Conservation (phyloP, 225 moss, liverwort and hornwort genomes). For the Anthoceros angustus region DNA sequence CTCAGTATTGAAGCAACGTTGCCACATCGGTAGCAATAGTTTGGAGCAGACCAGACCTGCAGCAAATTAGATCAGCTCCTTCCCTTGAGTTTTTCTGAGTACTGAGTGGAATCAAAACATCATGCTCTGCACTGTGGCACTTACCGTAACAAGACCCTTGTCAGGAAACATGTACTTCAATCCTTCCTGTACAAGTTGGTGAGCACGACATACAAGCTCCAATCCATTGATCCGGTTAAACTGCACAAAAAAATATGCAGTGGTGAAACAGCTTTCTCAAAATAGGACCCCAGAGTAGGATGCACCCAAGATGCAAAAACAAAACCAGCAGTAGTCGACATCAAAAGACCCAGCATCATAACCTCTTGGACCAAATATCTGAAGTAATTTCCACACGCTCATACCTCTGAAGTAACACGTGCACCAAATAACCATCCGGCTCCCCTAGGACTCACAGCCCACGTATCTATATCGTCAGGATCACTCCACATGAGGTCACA, state of each 20-base stretch:
- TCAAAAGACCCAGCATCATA: background rate
- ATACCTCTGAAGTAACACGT: conserved; percentile 93
- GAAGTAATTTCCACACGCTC: background rate
- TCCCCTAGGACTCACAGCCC: conserved; percentile 98
- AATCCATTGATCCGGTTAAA: conserved; percentile 97
- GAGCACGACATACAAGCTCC: conserved; percentile 98
- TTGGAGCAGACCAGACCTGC: conserved; percentile 99
- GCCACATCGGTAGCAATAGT: conserved; percentile 99
- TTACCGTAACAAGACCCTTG: conserved; percentile 94
- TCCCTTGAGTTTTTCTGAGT: background rate
- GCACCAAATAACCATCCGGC: conserved; percentile 99
- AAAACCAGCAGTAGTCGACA: background rate
- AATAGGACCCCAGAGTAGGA: too few relatives aligned
- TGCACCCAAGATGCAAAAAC: too few relatives aligned
- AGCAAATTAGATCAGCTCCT: background rate
- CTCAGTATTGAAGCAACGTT: conserved; percentile 98
- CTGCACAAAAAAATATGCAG: conserved; percentile 25
- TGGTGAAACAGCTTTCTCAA: too few relatives aligned
- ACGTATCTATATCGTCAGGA: conserved; percentile 92
- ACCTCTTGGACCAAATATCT: too few relatives aligned
- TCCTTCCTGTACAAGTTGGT: conserved; percentile 98
- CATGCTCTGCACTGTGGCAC: conserved; percentile 6
- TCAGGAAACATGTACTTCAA: conserved; percentile 99
- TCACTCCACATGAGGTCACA: conserved; percentile 99
- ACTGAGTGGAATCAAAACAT: background rate